A percentile compares a stretch with the other conserved stretches of the same genome.
phyloP scores from a whole-genome alignment of 208 protist genomes.

The Crithidia sp. region DNA sequence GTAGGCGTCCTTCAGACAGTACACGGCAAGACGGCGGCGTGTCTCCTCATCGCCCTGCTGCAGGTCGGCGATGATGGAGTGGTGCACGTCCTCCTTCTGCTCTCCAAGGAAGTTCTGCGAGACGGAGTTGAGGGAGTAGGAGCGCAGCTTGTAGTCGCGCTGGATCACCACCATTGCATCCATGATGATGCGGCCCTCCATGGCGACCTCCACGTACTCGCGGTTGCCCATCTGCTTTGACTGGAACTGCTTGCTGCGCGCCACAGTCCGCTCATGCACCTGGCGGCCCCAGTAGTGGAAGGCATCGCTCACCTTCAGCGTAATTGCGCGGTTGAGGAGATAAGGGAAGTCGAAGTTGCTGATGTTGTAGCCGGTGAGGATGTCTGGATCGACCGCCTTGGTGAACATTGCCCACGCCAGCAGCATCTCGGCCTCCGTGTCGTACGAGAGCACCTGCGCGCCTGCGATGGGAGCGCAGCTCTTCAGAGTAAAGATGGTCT shows the following conservation, averaged over 20 bases:
- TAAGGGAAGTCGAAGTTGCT: conserved; percentile 99
- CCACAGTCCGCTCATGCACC: conserved; percentile 85
- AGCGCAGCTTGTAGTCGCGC: conserved; percentile 98
- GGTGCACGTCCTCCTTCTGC: conserved; percentile 99
- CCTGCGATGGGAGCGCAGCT: conserved; percentile 96
- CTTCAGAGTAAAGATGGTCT: conserved; percentile 94
- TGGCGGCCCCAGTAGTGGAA: conserved; percentile 94
- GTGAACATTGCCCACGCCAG: conserved; percentile 89
- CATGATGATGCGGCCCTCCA: conserved; percentile 97
- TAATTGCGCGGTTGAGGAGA: conserved; percentile 95
- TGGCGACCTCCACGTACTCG: conserved; percentile 97
- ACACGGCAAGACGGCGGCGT: conserved; percentile 97
- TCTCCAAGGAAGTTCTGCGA: conserved; percentile 98
- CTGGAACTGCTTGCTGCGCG: conserved; percentile 96
- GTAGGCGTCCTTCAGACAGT: conserved; percentile 99
- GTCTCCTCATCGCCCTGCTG: conserved; percentile 97
- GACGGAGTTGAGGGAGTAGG: conserved; percentile 99
- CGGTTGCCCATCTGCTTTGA: conserved; percentile 98
- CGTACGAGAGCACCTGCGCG: conserved; percentile 93
- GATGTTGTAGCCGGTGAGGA: conserved; percentile 99
- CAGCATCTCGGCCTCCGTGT: conserved; percentile 95
- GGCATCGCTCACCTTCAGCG: conserved; percentile 85
- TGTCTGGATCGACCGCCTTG: conserved; percentile 92
- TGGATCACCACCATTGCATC: conserved; percentile 98
- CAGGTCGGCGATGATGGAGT: conserved; percentile 98